A percentile compares a stretch with the other conserved stretches of the same genome.
Conservation (phyloP, 1,139 yeast genomes). For the Debaryomyces sp. region DNA sequence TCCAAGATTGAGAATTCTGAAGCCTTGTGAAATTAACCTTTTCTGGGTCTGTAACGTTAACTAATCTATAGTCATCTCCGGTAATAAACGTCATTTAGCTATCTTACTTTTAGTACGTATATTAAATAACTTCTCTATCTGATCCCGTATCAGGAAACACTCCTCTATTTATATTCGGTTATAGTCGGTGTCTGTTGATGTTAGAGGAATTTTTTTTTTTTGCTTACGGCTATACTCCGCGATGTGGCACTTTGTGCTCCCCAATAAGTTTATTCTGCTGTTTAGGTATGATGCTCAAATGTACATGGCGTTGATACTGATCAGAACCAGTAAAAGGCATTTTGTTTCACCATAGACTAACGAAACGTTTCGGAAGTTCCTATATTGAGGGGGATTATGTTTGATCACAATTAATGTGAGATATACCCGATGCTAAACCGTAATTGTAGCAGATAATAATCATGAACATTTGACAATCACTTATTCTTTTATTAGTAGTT, state of each 20-base stretch:
- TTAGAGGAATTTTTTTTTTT: slow-evolving; percentile 1
- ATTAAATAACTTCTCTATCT: neutral
- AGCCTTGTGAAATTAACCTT: slow-evolving; percentile 49
- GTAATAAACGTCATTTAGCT: slow-evolving; percentile 2
- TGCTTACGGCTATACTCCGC: slow-evolving; percentile 6
- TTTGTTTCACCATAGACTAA: neutral
- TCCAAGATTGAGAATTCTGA: slow-evolving; percentile 59
- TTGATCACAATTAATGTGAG: neutral
- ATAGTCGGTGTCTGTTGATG: slow-evolving; percentile 4
- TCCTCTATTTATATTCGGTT: neutral
- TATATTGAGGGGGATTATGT: neutral
- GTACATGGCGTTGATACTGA: neutral
- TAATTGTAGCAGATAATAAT: neutral
- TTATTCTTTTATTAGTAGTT: neutral
- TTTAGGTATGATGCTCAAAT: neutral
- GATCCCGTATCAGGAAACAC: neutral
- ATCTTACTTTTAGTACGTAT: neutral
- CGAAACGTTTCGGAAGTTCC: neutral
- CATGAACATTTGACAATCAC: neutral
- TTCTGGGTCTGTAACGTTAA: slow-evolving; percentile 36
- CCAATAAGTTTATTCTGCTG: neutral
- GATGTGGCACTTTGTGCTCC: neutral
- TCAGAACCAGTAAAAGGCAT: neutral
- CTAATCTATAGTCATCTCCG: slow-evolving; percentile 14
- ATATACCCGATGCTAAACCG: neutral